Conservation (phyloP, 192 early-diverging fungal species). For the Coemansia sp. region DNA sequence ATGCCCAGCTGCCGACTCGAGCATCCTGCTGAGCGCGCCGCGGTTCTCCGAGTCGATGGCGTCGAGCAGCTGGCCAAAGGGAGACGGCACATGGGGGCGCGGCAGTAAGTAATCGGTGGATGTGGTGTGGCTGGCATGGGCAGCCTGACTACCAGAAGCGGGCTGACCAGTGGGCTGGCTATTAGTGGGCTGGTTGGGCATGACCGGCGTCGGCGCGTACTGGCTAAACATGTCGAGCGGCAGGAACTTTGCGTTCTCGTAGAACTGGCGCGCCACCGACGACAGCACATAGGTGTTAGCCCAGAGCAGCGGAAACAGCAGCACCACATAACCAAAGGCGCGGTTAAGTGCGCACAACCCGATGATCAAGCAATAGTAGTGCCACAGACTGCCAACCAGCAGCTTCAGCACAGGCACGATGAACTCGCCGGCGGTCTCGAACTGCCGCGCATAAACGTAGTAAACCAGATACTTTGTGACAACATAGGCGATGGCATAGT, state of each 20-base stretch:
- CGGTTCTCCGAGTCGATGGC: slow-evolving; percentile 21
- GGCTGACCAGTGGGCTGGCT: background rate
- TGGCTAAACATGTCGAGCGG: slow-evolving; percentile 31
- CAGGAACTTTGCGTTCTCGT: slow-evolving; percentile 40
- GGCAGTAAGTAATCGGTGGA: slow-evolving; percentile 48
- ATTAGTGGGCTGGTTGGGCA: background rate
- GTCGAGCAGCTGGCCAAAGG: slow-evolving; percentile 26
- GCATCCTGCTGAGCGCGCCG: slow-evolving; percentile 10
- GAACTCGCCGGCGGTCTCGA: slow-evolving; percentile 65
- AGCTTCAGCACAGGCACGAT: slow-evolving; percentile 49
- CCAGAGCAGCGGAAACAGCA: slow-evolving; percentile 48
- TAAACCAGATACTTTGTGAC: slow-evolving; percentile 75
- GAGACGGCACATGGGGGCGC: slow-evolving; percentile 26
- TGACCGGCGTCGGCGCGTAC: background rate
- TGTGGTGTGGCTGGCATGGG: slow-evolving; percentile 33
- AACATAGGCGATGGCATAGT: slow-evolving; percentile 64
- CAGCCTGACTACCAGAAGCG: too few species aligned
- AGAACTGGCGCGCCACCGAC: slow-evolving; percentile 42
- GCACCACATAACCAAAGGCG: slow-evolving; percentile 37
- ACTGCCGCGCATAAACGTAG: slow-evolving; percentile 74
- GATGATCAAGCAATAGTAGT: slow-evolving; percentile 53
- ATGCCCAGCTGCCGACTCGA: slow-evolving; percentile 5
- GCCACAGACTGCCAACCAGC: slow-evolving; percentile 48
- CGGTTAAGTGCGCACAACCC: slow-evolving; percentile 49
- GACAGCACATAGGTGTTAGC: slow-evolving; percentile 44